A percentile compares a stretch with the other conserved stretches of the same genome.
Conservation (phyloP, 73 alveolate genomes). For the Stentor coeruleus region DNA sequence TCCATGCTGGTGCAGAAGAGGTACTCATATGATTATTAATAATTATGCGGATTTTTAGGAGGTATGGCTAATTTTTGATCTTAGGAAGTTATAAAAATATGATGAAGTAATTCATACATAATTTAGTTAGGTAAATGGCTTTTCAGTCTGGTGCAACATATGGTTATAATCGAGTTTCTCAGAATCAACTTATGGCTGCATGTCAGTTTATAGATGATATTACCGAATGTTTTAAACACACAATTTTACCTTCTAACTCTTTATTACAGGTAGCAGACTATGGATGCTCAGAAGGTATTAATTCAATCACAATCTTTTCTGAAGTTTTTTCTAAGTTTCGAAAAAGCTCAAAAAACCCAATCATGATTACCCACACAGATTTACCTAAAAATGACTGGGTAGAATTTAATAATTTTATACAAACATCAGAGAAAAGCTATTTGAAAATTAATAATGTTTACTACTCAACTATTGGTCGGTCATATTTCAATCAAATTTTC, state of each 20-base stretch:
- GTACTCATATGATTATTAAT: too few relatives aligned
- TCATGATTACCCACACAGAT: conserved; percentile 5
- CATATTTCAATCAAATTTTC: not conserved
- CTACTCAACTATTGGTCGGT: not conserved
- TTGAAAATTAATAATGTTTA: not conserved
- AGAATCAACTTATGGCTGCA: not conserved
- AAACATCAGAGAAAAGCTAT: not conserved
- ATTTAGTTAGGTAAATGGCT: not conserved
- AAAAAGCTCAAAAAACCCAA: not conserved
- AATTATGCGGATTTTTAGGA: too few relatives aligned
- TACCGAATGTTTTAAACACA: not conserved
- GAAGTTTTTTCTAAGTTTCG: not conserved
- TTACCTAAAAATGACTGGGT: conserved; percentile 22
- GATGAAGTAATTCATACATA: too few relatives aligned
- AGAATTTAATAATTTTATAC: not conserved
- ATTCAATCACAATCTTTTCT: not conserved
- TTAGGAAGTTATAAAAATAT: too few relatives aligned
- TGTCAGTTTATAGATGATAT: not conserved
- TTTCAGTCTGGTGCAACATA: not conserved
- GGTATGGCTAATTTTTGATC: too few relatives aligned
- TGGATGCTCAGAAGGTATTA: conserved; percentile 24
- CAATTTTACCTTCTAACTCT: not conserved
- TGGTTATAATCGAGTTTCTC: not conserved
- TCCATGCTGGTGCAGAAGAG: conserved; percentile 23
- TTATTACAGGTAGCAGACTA: not conserved